Base-by-base conservation (phyloP, 768 basidiomycete species). In the Termitomyces sp. region DNA sequence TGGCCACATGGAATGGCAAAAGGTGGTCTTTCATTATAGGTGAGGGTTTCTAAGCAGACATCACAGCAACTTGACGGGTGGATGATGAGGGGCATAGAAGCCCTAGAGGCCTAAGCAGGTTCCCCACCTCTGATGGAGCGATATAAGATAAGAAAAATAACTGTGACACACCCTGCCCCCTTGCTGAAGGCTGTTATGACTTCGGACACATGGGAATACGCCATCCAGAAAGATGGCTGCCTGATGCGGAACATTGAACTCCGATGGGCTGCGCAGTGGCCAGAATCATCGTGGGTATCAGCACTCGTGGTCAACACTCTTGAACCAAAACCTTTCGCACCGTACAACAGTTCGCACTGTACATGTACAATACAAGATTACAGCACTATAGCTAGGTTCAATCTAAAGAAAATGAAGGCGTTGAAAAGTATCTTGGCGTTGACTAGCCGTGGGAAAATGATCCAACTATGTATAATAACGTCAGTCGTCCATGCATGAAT, bases 1-100 rank as follows among this genome's bases (percentile, higher is more conserved):
- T 91, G 88, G 43, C 90, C 90, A 67, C 90, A 92, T 36, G 86
- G 81, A 63, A 92, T 90, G 12, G 84, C 86, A 71, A 88, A 83
- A 5, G 89, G 89, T 51, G 82, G 76, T 67, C 80, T 80, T 43
- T 76, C 77, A 45, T 81, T 76, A 74, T 82, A 84, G 47, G 79
- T 73, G 70, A 89, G 89, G 32, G 77, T 74, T 59, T 88, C 86
- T 62, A 89, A 76, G 72, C 90, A 92, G 66, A 92, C 84, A 72
- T 92, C 90, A 76, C 90, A 92, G 62, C 79, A 81, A 67, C 88
- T 90, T 40, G 85, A 80, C 5, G 87, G 80, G 73, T 91, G 87
- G 31, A 89, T 77, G 64, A 88, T 79, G 68, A 92, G 78, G 77
- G 66, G 66, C 68, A 69, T 69, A 49, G 55, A 61, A 56, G 55